phyloP scores from a whole-genome alignment of 73 alveolate species.

The Paramecium tetraurelia region DNA sequence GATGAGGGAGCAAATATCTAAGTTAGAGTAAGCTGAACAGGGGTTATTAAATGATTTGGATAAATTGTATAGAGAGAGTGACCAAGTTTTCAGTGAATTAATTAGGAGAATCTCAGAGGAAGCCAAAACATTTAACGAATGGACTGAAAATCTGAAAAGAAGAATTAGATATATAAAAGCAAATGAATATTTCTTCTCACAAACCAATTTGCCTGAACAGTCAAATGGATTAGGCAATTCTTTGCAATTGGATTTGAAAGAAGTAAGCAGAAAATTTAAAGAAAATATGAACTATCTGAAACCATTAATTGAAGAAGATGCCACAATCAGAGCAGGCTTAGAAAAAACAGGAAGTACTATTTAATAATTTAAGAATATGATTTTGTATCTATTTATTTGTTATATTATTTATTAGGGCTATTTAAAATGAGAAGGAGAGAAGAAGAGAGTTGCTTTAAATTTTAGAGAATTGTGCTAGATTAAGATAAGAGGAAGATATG shows the following conservation, averaged over 20 bases:
- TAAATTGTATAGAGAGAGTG: slow-evolving; percentile 48
- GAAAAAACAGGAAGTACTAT: slow-evolving; percentile 50
- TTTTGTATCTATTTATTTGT: not conserved
- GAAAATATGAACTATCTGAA: slow-evolving; percentile 47
- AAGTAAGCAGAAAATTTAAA: slow-evolving; percentile 38
- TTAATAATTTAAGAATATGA: slow-evolving; percentile 11
- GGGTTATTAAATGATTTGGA: slow-evolving; percentile 31
- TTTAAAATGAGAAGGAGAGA: slow-evolving; percentile 57
- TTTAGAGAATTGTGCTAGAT: slow-evolving; percentile 50
- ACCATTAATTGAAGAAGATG: slow-evolving; percentile 61
- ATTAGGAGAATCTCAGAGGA: slow-evolving; percentile 51
- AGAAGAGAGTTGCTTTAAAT: slow-evolving; percentile 48
- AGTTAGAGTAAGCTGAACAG: slow-evolving; percentile 33
- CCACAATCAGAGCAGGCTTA: slow-evolving; percentile 54
- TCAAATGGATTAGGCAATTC: not conserved
- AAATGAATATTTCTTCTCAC: slow-evolving; percentile 35
- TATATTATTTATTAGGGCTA: slow-evolving; percentile 31
- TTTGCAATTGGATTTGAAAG: slow-evolving; percentile 38
- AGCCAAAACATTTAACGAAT: slow-evolving; percentile 56
- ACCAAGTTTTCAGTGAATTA: slow-evolving; percentile 52
- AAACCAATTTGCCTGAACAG: slow-evolving; percentile 26
- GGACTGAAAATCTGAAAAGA: slow-evolving; percentile 50
- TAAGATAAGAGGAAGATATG: slow-evolving; percentile 62
- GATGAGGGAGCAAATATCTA: slow-evolving; percentile 20
- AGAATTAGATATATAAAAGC: slow-evolving; percentile 50